Evolutionary conservation across 2,329 filamentous ascomycete genomes (phyloP).

Genomic region (Stagonosporopsis rhizophila): DNA sequence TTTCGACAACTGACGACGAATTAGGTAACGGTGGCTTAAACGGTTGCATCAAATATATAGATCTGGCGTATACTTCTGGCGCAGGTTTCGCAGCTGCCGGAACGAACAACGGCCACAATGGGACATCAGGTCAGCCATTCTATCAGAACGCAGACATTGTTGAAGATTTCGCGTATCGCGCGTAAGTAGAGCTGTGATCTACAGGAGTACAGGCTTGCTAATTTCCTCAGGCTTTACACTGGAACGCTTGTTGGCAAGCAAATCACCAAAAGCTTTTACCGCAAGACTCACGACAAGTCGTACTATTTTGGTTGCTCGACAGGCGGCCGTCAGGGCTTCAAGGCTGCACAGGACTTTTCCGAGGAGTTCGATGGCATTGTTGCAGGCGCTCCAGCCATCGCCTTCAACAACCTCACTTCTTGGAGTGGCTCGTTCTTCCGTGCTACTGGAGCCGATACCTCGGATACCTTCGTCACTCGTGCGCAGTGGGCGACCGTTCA

Average conservation of each 20-base stretch:
- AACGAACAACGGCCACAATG: slow-evolving; percentile 55
- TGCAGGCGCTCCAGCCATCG: slow-evolving; percentile 44
- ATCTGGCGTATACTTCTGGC: slow-evolving; percentile 48
- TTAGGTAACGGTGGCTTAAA: slow-evolving; percentile 51
- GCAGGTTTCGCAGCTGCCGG: slow-evolving; percentile 52
- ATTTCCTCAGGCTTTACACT: slow-evolving; percentile 37
- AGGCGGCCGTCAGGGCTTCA: slow-evolving; percentile 49
- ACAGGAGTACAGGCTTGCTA: background rate
- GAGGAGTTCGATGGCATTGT: slow-evolving; percentile 50
- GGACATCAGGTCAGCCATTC: slow-evolving; percentile 55
- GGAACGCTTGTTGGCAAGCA: slow-evolving; percentile 50
- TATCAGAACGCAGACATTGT: slow-evolving; percentile 56
- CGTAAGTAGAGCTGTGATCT: slow-evolving; percentile 26
- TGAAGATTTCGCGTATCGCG: slow-evolving; percentile 58
- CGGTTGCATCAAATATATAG: slow-evolving; percentile 51
- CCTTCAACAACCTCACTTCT: slow-evolving; percentile 45
- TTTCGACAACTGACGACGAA: background rate
- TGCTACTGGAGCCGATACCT: slow-evolving; percentile 36
- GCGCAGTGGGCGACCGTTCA: slow-evolving; percentile 52
- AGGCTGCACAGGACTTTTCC: slow-evolving; percentile 43
- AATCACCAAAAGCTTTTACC: slow-evolving; percentile 51
- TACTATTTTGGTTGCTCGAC: slow-evolving; percentile 50
- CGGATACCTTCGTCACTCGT: slow-evolving; percentile 49
- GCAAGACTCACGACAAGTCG: slow-evolving; percentile 50
- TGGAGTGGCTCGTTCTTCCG: slow-evolving; percentile 44